Conservation (phyloP, 306 rosid genomes). For the Dalbergia cultrata region DNA sequence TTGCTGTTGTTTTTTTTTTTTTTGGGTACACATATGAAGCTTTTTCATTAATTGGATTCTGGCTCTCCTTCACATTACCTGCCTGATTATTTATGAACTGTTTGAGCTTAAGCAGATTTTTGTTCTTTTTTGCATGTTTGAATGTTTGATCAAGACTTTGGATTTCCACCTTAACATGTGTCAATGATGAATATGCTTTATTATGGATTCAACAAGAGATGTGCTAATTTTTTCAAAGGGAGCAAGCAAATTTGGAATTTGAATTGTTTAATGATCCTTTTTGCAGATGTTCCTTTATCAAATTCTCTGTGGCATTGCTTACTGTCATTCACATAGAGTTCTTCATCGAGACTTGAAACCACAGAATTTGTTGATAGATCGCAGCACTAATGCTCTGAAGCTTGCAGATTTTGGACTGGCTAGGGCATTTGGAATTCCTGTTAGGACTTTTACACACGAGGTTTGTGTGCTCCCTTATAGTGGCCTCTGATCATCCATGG, state of each 20-base stretch:
- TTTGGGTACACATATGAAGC: too few relatives aligned
- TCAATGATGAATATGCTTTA: conserved; percentile 26
- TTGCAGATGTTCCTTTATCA: conserved; percentile 96
- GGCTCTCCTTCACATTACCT: conserved; percentile 11
- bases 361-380: conserved; percentile 93
- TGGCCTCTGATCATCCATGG: conserved; percentile 32
- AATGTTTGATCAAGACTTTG: conserved; percentile 10
- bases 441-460: conserved; percentile 97
- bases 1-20: too few relatives aligned
- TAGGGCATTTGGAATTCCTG: conserved; percentile 99
- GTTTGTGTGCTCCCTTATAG: conserved; percentile 55
- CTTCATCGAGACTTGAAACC: conserved; percentile 98
- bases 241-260: conserved; percentile 36
- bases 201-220: conserved; percentile 17
- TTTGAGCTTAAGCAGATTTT: conserved; percentile 15
- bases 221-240: conserved; percentile 27
- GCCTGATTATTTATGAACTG: conserved; percentile 23
- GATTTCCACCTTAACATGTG: conserved; percentile 24
- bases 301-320: conserved; percentile 99
- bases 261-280: conserved; percentile 42
- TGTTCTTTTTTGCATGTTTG: conserved; percentile 23
- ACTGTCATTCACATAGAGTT: conserved; percentile 97
- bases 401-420: conserved; percentile 99
- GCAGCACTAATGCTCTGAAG: conserved; percentile 83
- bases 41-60: background rate